Conservation (phyloP, 2,329 filamentous ascomycete genomes). For the Penicillium occitanis region DNA sequence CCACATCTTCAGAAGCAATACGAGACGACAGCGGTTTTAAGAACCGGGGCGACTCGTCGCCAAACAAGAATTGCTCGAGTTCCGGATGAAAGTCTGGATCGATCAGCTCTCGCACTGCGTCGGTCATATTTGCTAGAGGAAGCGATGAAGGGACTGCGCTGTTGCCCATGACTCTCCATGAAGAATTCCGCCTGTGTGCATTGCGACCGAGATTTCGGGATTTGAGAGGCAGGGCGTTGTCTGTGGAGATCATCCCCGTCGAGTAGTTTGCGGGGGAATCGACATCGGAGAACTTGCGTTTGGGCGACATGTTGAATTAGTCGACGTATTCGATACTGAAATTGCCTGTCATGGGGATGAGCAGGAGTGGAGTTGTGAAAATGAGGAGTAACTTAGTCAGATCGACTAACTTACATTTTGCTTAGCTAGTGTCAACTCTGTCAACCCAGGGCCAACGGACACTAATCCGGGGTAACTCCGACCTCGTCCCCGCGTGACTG, state of each 20-base stretch:
- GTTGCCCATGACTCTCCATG: constrained; percentile 28
- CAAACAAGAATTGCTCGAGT: constrained; percentile 36
- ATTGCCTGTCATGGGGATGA: background rate
- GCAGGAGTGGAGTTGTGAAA: background rate
- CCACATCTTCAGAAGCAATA: constrained; percentile 73
- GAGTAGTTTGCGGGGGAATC: background rate
- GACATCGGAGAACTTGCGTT: constrained; percentile 19
- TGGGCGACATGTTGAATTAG: constrained; percentile 16
- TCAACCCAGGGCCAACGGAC: background rate
- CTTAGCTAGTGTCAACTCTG: background rate
- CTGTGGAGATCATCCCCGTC: background rate
- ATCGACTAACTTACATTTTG: background rate
- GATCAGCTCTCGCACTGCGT: constrained; percentile 39
- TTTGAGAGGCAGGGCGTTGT: background rate
- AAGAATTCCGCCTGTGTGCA: background rate
- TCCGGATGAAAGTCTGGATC: constrained; percentile 42
- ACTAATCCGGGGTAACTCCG: constrained; percentile 3
- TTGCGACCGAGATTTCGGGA: background rate
- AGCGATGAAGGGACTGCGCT: constrained; percentile 33
- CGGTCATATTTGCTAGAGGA: constrained; percentile 40
- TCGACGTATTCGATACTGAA: background rate
- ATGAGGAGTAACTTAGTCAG: background rate
- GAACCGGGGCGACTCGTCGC: constrained; percentile 56
- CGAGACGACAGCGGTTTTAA: constrained; percentile 73
- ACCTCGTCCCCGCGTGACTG: background rate